Evolutionary conservation across 441 rosid species (phyloP).

Genomic region (Croton setiger): DNA sequence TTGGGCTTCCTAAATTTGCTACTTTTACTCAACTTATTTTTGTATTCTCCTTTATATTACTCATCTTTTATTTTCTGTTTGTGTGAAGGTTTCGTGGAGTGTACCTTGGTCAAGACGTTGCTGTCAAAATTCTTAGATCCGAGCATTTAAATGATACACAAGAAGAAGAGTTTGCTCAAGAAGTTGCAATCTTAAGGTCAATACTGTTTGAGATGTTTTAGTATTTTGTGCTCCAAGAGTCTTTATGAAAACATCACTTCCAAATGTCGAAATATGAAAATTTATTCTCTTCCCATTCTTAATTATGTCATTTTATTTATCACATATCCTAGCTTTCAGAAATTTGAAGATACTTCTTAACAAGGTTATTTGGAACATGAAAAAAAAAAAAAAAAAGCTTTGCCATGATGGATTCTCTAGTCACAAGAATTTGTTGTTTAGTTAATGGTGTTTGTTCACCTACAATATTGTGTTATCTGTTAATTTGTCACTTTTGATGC

Average conservation of each 20-base stretch:
- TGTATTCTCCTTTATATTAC: conserved; percentile 8
- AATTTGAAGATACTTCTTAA: background rate
- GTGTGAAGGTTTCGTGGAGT: conserved; percentile 52
- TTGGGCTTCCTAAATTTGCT: conserved; percentile 20
- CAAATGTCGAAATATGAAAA: background rate
- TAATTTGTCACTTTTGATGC: background rate
- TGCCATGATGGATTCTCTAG: background rate
- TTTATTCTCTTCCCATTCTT: background rate
- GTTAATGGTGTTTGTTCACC: background rate
- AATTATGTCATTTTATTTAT: background rate
- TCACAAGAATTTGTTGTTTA: conserved; percentile 2
- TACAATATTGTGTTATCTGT: background rate
- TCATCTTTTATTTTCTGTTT: conserved; percentile 17
- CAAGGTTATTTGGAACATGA: background rate
- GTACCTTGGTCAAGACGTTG: conserved; percentile 74
- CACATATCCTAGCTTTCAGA: conserved; percentile 9
- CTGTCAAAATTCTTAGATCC: conserved; percentile 61
- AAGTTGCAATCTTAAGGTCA: conserved; percentile 69
- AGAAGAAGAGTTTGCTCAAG: conserved; percentile 64
- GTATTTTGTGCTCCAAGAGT: background rate
- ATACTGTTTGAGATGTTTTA: background rate
- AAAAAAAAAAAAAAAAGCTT: background rate
- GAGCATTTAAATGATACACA: conserved; percentile 53
- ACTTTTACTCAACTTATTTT: conserved; percentile 11
- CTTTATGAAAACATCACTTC: background rate